A percentile compares a stretch with the other conserved stretches of the same genome.
Conservation (phyloP, 805 yeast genomes). For the Tetrapisispora fleetii region DNA sequence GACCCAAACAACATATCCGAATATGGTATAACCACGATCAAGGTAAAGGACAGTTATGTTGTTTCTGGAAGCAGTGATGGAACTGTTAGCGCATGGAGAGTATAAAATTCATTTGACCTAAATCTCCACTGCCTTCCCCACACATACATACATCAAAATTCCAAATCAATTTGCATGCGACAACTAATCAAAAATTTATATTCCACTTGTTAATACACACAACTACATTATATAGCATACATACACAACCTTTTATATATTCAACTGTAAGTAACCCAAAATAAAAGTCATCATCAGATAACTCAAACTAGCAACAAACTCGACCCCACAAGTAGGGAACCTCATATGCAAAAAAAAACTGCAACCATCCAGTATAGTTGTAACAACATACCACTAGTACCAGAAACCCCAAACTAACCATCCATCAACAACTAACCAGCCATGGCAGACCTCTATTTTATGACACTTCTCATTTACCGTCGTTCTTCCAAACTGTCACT, state of each 20-base stretch:
- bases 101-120: constrained; percentile 5
- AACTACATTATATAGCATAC: background rate
- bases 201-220: background rate
- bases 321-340: no score
- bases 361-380: no score
- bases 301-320: no score
- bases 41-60: constrained; percentile 51
- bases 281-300: no score
- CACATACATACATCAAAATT: no score
- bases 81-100: constrained; percentile 55
- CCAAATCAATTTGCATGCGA: background rate
- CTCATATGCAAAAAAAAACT: no score
- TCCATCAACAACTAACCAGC: no score
- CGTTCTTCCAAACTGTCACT: background rate
- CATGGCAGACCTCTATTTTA: no score
- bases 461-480: background rate
- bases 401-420: no score
- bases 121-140: no score
- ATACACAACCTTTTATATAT: background rate
- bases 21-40: constrained; percentile 6
- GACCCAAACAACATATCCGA: background rate
- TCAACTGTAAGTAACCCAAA: no score
- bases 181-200: background rate
- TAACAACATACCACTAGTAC: no score
- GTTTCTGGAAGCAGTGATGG: constrained; percentile 60